phyloP scores from a whole-genome alignment of 2,329 filamentous ascomycete species.

The Penicillium sp. region DNA sequence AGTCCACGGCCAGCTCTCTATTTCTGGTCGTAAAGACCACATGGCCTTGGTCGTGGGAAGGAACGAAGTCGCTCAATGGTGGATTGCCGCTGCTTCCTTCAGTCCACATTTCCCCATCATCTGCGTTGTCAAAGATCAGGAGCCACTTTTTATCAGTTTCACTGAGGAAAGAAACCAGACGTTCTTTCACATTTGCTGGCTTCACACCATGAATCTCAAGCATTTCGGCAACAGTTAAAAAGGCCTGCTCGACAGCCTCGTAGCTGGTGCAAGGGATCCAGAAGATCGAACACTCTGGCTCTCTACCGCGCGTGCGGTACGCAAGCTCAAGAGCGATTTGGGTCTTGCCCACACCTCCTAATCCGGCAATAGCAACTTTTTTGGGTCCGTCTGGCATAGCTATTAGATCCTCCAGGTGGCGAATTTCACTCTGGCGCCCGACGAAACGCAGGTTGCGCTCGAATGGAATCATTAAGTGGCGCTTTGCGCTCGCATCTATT shows the following conservation, averaged over 20 bases:
- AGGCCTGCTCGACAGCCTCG: conserved; percentile 22
- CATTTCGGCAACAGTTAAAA: conserved; percentile 13
- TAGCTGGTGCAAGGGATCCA: conserved; percentile 34
- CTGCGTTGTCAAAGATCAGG: conserved; percentile 31
- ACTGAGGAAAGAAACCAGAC: conserved; percentile 18
- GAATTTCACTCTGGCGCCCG: background rate
- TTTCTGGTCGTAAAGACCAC: conserved; percentile 36
- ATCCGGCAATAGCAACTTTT: conserved; percentile 13
- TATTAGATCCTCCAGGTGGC: background rate
- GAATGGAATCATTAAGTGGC: background rate
- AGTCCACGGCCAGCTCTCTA: conserved; percentile 22
- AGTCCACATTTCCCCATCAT: conserved; percentile 27
- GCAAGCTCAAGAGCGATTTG: conserved; percentile 33
- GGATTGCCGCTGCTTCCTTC: background rate
- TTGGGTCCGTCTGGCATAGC: background rate
- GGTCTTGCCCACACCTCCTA: conserved; percentile 29
- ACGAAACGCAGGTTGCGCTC: background rate
- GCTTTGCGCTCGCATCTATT: background rate
- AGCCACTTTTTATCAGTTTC: conserved; percentile 24
- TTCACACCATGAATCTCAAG: conserved; percentile 13
- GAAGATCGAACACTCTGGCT: conserved; percentile 28
- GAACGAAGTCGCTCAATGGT: conserved; percentile 20
- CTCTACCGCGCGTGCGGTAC: conserved; percentile 20
- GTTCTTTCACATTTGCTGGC: conserved; percentile 10
- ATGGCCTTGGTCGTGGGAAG: conserved; percentile 24